Evolutionary conservation across 208 protist species (phyloP), one percentile per base, ranked within the genome.

Genomic region (Endotrypanum monterogeii): DNA sequence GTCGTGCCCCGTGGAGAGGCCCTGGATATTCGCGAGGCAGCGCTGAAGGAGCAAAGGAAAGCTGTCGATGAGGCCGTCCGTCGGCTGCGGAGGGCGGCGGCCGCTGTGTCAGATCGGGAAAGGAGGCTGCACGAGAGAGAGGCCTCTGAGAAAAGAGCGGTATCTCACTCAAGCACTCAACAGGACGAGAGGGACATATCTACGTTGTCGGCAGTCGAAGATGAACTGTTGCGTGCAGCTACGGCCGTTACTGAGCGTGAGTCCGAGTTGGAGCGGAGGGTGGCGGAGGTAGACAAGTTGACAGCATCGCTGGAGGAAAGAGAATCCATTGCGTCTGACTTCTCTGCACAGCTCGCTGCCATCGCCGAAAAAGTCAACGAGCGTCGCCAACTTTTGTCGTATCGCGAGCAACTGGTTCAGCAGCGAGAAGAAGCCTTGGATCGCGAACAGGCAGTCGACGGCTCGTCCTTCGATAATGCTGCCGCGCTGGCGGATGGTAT

Each of bases 321-420:
- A 23, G 89, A 94, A 71, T 44, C 67, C 52, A 63, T 75, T 14
- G 50, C 82, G 3, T 85, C 79, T 20, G 50, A 61, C 14, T 76
- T 88, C 30, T 82, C 85, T 25, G 84, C 83, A 55, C 82, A 87
- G 52, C 80, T 91, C 8, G 83, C 83, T n/a, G 71, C 71, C 11
- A 89, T 91, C 39, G 89, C 89, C n/a, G 83, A 88, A 46, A 77
- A 76, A 56, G 74, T 93, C 39, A 83, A 86, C n/a, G 55, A 58
- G 3, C 80, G 86, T 35, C 74, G 76, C 4, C 66, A 67, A 41
- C 50, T 67, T 16, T 41, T 84, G 62, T 61, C 46, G 23, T 62
- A 78, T 25, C 62, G 70, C 3, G 81, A 86, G 65, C 61, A 73
- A 30, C 70, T 41, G 20, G 3, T 80, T 23, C 67, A 62, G 3